Evolutionary conservation across 805 yeast genomes (phyloP).

Genomic region (Cyberlindnera lachancei): DNA sequence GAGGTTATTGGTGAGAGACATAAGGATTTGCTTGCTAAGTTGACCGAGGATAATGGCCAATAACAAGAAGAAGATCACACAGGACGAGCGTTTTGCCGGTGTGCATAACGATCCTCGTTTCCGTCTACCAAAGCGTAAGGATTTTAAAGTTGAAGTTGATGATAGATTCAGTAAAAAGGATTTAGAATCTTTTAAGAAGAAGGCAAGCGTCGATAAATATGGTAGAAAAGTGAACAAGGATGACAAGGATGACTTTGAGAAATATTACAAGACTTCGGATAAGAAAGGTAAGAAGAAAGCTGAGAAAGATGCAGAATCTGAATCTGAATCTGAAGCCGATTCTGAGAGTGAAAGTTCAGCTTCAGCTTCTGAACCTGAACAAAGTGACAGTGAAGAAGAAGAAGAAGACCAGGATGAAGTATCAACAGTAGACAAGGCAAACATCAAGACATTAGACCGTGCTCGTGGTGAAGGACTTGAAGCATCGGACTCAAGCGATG

Average conservation of each 20-base stretch:
- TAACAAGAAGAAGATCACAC: constrained; percentile 25
- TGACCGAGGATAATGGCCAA: too few species aligned
- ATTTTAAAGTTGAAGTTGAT: constrained; percentile 72
- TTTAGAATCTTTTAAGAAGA: constrained; percentile 48
- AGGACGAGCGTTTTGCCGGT: constrained; percentile 70
- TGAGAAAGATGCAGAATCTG: constrained; percentile 2
- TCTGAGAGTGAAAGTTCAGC: too few species aligned
- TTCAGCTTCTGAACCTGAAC: too few species aligned
- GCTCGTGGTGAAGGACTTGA: constrained; percentile 63
- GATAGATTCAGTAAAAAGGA: constrained; percentile 68
- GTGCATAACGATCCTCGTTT: constrained; percentile 88
- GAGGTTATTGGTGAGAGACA: too few species aligned
- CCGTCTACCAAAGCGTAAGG: constrained; percentile 60
- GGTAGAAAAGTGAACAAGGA: constrained; percentile 61
- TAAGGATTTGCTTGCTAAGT: too few species aligned
- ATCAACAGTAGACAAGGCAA: too few species aligned
- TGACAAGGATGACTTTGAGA: constrained; percentile 30
- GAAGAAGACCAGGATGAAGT: too few species aligned
- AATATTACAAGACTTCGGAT: constrained; percentile 9
- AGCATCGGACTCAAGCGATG: constrained; percentile 32
- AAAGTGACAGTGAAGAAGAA: too few species aligned
- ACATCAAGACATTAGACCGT: too few species aligned
- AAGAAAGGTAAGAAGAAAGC: neutral
- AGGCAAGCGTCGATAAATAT: constrained; percentile 71
- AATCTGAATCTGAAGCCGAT: constrained; percentile 25